Evolutionary conservation across 2,329 filamentous ascomycete genomes (phyloP).

Genomic region (Fusarium drepaniforme): DNA sequence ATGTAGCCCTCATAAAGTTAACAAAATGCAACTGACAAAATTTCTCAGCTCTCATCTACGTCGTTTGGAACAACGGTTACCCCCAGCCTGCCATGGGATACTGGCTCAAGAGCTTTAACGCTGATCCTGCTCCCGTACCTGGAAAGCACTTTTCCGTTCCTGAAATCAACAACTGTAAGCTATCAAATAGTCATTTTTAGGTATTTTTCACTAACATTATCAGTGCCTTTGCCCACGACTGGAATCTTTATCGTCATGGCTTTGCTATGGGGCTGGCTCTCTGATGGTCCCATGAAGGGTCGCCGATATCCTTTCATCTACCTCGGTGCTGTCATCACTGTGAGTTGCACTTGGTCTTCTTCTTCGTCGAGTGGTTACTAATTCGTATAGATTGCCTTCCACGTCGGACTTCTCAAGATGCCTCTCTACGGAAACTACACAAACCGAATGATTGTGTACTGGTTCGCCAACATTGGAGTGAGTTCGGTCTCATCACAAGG

Average conservation of each 20-base stretch:
- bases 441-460: slow-evolving; percentile 31
- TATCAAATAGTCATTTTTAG: background rate
- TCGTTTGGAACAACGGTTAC: slow-evolving; percentile 34
- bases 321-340: slow-evolving; percentile 25
- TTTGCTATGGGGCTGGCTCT: slow-evolving; percentile 33
- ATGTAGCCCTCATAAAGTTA: background rate
- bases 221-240: slow-evolving; percentile 31
- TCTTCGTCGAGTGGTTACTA: accelerated
- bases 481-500: background rate
- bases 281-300: slow-evolving; percentile 29
- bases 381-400: slow-evolving; percentile 22
- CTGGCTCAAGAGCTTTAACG: slow-evolving; percentile 37
- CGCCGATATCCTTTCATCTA: slow-evolving; percentile 37
- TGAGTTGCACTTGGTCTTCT: background rate
- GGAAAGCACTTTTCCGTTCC: slow-evolving; percentile 19
- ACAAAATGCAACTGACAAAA: background rate
- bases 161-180: slow-evolving; percentile 28
- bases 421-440: slow-evolving; percentile 26
- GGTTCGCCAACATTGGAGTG: slow-evolving; percentile 39
- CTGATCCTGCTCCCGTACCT: slow-evolving; percentile 26
- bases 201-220: background rate
- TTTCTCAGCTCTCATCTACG: slow-evolving; percentile 20
- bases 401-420: slow-evolving; percentile 26
- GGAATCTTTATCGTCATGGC: slow-evolving; percentile 37
- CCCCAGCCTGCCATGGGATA: slow-evolving; percentile 33